phyloP scores from a whole-genome alignment of 495 filamentous ascomycete species.

The Aspergillus nidulans region DNA sequence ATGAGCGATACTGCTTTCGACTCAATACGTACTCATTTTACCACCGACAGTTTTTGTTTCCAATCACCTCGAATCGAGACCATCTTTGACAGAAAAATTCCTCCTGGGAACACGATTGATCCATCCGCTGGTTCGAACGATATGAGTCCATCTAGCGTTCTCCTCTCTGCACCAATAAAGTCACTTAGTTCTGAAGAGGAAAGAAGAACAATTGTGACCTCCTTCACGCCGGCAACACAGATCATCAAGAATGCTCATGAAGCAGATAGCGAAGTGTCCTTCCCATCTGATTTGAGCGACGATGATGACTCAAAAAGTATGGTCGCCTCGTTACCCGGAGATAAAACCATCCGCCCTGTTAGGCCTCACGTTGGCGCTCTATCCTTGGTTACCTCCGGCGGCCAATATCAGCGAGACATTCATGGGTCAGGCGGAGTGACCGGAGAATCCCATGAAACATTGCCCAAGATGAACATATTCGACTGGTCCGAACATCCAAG shows the following conservation, averaged over 20 bases:
- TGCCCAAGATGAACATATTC: slow-evolving; percentile 55
- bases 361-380: not conserved
- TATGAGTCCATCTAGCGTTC: slow-evolving; percentile 41
- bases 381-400: not conserved
- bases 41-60: slow-evolving; percentile 49
- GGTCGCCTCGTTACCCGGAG: slow-evolving; percentile 30
- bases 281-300: slow-evolving; percentile 25
- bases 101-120: slow-evolving; percentile 48
- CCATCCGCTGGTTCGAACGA: slow-evolving; percentile 57
- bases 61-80: slow-evolving; percentile 67
- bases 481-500: slow-evolving; percentile 78
- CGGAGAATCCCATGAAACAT: slow-evolving; percentile 15
- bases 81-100: slow-evolving; percentile 82
- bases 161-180: slow-evolving; percentile 26
- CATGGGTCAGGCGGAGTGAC: slow-evolving; percentile 4
- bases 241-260: slow-evolving; percentile 2
- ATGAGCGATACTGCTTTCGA: slow-evolving; percentile 90
- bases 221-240: slow-evolving; percentile 31
- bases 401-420: not conserved
- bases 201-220: not conserved
- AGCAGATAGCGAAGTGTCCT: slow-evolving; percentile 19
- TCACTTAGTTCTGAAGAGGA: slow-evolving; percentile 15
- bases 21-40: slow-evolving; percentile 78
- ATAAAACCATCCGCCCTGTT: slow-evolving; percentile 13
- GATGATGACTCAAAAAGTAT: slow-evolving; percentile 31